Conservation (phyloP, 129 eudicot species). For the Tanacetum coccineum region DNA sequence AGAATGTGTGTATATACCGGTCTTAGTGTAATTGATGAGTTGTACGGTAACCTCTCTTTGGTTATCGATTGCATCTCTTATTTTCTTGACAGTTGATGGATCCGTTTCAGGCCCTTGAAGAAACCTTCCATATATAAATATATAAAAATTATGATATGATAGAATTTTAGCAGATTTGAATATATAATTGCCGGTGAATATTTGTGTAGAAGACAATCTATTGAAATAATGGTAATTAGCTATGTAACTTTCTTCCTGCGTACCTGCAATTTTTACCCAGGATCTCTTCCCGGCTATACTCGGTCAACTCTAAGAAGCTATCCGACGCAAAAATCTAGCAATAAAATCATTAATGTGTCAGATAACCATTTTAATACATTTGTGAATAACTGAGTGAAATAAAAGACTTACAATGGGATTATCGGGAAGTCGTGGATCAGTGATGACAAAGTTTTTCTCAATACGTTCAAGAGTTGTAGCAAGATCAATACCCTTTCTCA, state of each 20-base stretch:
- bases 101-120: slow-evolving; percentile 99
- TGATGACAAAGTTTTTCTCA: slow-evolving; percentile 94
- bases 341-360: slow-evolving; percentile 12
- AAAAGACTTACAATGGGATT: slow-evolving; percentile 85
- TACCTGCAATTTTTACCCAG: slow-evolving; percentile 98
- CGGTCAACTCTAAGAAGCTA: slow-evolving; percentile 97
- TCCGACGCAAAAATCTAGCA: slow-evolving; percentile 91
- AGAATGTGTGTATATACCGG: slow-evolving; percentile 44
- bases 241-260: neutral
- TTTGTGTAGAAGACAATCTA: neutral
- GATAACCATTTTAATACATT: neutral
- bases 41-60: slow-evolving; percentile 94
- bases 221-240: neutral
- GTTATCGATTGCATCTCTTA: slow-evolving; percentile 81
- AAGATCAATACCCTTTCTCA: slow-evolving; percentile 98
- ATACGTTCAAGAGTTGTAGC: slow-evolving; percentile 99
- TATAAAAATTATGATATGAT: neutral
- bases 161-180: neutral
- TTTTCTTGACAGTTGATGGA: slow-evolving; percentile 83
- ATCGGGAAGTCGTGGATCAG: slow-evolving; percentile 98
- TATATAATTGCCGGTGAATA: neutral
- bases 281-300: slow-evolving; percentile 96
- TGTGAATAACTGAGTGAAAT: neutral
- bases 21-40: slow-evolving; percentile 94
- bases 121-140: slow-evolving; percentile 43